A percentile compares a stretch with the other conserved stretches of the same genome.
Conservation (phyloP, 2,329 filamentous ascomycete species). For the Orbilia quercus region DNA sequence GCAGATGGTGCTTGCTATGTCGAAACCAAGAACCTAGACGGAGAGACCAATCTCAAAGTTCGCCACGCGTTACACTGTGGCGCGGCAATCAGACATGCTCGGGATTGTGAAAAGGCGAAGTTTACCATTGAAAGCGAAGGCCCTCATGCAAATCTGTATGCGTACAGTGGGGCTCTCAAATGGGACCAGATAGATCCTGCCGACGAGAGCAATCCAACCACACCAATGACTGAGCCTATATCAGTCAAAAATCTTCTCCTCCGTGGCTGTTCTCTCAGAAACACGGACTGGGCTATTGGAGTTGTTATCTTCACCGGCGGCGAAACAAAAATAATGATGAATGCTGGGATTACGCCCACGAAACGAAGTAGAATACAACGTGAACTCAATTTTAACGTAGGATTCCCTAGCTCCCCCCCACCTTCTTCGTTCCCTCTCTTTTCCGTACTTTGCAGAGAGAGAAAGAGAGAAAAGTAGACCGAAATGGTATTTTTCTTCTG, state of each 20-base stretch:
- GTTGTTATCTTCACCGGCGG: slow-evolving; percentile 93
- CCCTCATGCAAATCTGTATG: slow-evolving; percentile 92
- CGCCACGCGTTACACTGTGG: slow-evolving; percentile 89
- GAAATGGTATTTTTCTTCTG: too few species aligned
- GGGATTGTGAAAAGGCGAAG: slow-evolving; percentile 88
- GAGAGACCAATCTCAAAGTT: slow-evolving; percentile 97
- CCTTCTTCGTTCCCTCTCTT: too few species aligned
- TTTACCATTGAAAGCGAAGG: slow-evolving; percentile 91
- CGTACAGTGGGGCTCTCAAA: slow-evolving; percentile 88
- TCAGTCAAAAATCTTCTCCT: slow-evolving; percentile 95
- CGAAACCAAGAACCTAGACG: slow-evolving; percentile 97
- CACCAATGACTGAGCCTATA: slow-evolving; percentile 89
- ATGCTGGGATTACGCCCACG: slow-evolving; percentile 91
- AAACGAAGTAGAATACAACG: slow-evolving; percentile 91
- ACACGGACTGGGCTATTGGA: slow-evolving; percentile 95
- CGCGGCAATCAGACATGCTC: slow-evolving; percentile 82
- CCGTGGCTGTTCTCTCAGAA: slow-evolving; percentile 90
- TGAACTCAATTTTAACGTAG: slow-evolving; percentile 94
- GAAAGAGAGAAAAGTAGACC: too few species aligned
- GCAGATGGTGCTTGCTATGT: slow-evolving; percentile 95
- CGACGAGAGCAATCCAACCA: slow-evolving; percentile 71
- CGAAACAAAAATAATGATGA: slow-evolving; percentile 99
- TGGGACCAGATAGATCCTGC: slow-evolving; percentile 81
- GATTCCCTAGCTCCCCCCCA: too few species aligned
- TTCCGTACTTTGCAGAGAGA: neutral